These are phyloP conservation scores for Penicillium vulpinum DNA, from an alignment of 2,329 filamentous ascomycete species.

Conservation along the genomic window DNA sequence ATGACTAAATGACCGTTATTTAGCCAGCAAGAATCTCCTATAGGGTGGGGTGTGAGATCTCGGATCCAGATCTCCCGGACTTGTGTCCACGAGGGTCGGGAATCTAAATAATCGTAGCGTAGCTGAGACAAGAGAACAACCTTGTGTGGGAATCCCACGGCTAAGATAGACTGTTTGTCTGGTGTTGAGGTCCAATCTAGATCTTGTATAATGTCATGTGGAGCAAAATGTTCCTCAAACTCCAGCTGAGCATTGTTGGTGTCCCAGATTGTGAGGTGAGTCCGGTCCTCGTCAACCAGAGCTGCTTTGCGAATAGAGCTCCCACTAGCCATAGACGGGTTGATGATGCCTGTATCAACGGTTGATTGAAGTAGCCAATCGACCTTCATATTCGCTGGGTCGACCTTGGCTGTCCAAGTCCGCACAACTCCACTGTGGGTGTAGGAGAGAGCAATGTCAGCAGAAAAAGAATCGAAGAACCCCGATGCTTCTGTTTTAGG, in stretches of 20 bases:
- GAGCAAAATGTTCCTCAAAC: constrained; percentile 72
- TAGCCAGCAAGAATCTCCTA: constrained; percentile 91
- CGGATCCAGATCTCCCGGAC: constrained; percentile 80
- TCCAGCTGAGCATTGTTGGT: constrained; percentile 78
- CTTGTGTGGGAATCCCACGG: constrained; percentile 87
- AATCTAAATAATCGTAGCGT: constrained; percentile 87
- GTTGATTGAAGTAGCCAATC: constrained; percentile 82
- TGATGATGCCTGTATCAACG: constrained; percentile 72
- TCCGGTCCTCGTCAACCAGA: constrained; percentile 71
- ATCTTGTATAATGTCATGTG: constrained; percentile 74
- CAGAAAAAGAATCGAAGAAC: constrained; percentile 81
- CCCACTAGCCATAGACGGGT: constrained; percentile 77
- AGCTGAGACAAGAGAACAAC: constrained; percentile 82
- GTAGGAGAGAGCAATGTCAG: constrained; percentile 84
- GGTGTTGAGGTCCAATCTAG: constrained; percentile 93
- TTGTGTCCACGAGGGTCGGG: constrained; percentile 83
- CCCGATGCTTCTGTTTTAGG: constrained; percentile 69
- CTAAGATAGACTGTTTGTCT: constrained; percentile 82
- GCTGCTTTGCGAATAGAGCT: constrained; percentile 86
- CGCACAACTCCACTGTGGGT: constrained; percentile 71
- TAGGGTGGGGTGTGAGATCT: constrained; percentile 81
- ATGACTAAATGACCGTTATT: constrained; percentile 81
- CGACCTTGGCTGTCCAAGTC: constrained; percentile 81
- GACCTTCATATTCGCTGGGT: constrained; percentile 59
- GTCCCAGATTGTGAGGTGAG: constrained; percentile 87